Evolutionary conservation across 495 filamentous ascomycete genomes (phyloP), one percentile per base, ranked within the genome.

Genomic region (Xylaria telfairii): DNA sequence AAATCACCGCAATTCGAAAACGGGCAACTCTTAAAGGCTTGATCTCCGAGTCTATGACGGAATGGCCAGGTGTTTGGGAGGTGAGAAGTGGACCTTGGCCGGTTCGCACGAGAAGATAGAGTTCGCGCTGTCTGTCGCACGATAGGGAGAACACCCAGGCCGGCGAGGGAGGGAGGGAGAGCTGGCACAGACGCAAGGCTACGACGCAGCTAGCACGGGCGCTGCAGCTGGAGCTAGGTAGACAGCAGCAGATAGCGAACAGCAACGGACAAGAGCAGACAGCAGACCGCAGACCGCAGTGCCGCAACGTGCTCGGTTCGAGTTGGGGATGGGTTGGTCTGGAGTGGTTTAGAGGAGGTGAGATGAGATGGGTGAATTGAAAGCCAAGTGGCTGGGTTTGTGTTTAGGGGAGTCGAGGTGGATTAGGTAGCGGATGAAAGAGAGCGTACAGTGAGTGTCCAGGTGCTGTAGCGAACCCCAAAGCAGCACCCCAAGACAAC

Each of bases 341-440:
- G 63, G 61, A 46, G 21, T 63, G 41, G 42, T 24, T 51, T 51
- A 42, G 64, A 54, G 30, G 4, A 49, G 47, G 37, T 34, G 63
- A 51, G 63, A 65, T 65, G 44, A 49, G 42, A 51, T 28, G 41
- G 62, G 62, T 65, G 37, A 65, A 44, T 46, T n/a, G 64, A 66
- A 66, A 66, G 64, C 64, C 47, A 54, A 44, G 64, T 66, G 47
- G 46, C 64, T 66, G 64, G 64, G 59, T 26, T 62, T 62, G 64
- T 53, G 64, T 66, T 65, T 54, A 54, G 46, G 47, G 64, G 47
- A 41, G n/a, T 12, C 21, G 46, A 13, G 47, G 37, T 9, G 46
- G 46, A 53, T n/a, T n/a, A 13, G 21, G 56, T 34, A 32, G 7
- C 12, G 30, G 56, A 32, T 32, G 56, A 19, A 19, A 5, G 56